Base-by-base conservation (phyloP, 1,284 basidiomycete genomes). In the Ceratobasidium sp. region DNA sequence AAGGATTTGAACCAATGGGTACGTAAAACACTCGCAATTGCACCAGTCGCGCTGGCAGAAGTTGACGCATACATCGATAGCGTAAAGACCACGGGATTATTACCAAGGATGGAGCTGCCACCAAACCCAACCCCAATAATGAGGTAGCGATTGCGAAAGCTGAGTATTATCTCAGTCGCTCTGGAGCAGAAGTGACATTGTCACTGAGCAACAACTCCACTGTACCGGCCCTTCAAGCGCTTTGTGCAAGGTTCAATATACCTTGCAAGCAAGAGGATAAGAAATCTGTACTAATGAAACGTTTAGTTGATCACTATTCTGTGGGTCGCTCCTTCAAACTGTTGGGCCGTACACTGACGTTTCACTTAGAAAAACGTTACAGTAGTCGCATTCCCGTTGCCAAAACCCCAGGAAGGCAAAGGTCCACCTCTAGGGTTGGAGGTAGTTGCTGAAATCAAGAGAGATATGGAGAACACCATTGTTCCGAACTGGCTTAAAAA, bases 401-500 rank as follows among this genome's bases (percentile, higher is more conserved):
- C 33, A 3, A 3, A 9, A 12, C 61, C 6, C 42, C 40, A 39
- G 20, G 13, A 23, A n/a, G 40, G 60, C 61, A 9, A 42, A 3
- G n/a, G 61, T 6, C n/a, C n/a, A 39, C 20, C 6, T 12, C 39
- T 64, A 9, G 61, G 61, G n/a, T 1, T 42, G 20, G 61, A 68
- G 23, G 26, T 67, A 23, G 49, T 80, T 1, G 63, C 40, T 10
- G 63, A 68, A 51, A 39, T 80, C 6, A 26, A 60, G 26, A 10
- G 15, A 0, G 79, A 80, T 55, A 73, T 80, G 20, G 23, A 67
- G 3, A 13, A 39, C 2, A 78, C 77, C 0, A 63, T 53, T 39
- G 23, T 69, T 51, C 79, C 79, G 2, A 46, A n/a, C 39, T 78
- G 77, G 77, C 40, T 81, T 26, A 77, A 69, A 10, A 53, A 44